A percentile compares a stretch with the other conserved stretches of the same genome.
phyloP scores from a whole-genome alignment of 352 stramenopile genomes.

The Peronospora tabacina region DNA sequence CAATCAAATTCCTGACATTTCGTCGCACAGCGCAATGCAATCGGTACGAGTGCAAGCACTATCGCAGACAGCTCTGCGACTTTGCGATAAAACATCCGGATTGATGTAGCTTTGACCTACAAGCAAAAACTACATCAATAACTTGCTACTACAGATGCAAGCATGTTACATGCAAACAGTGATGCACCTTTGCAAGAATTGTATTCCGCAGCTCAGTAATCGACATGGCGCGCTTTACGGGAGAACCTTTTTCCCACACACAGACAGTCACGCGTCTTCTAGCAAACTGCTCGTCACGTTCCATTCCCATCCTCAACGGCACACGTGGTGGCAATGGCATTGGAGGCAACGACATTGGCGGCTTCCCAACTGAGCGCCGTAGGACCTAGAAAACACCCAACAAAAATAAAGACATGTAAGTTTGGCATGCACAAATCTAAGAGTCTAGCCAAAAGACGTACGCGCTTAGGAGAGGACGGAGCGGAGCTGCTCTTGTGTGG shows the following conservation, averaged over 20 bases:
- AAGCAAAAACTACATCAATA: background rate
- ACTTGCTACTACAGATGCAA: background rate
- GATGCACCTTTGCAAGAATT: slow-evolving; percentile 59
- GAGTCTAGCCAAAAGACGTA: slow-evolving; percentile 12
- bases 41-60: slow-evolving; percentile 51
- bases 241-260: slow-evolving; percentile 63
- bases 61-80: slow-evolving; percentile 50
- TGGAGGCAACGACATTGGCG: slow-evolving; percentile 4
- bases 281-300: slow-evolving; percentile 46
- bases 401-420: slow-evolving; percentile 7
- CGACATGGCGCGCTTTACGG: slow-evolving; percentile 70
- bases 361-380: slow-evolving; percentile 8
- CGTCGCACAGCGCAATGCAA: slow-evolving; percentile 43
- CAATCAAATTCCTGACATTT: slow-evolving; percentile 60
- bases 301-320: slow-evolving; percentile 16
- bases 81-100: slow-evolving; percentile 61
- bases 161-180: background rate
- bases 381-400: slow-evolving; percentile 10
- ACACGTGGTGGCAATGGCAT: slow-evolving; percentile 30
- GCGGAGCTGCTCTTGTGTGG: slow-evolving; percentile 21
- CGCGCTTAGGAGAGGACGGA: slow-evolving; percentile 20
- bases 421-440: background rate
- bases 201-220: slow-evolving; percentile 74
- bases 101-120: slow-evolving; percentile 65
- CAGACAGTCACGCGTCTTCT: slow-evolving; percentile 66